These are phyloP conservation scores for Wickerhamiella cacticola DNA, from an alignment of 805 yeast genomes.

Conservation along the genomic window DNA sequence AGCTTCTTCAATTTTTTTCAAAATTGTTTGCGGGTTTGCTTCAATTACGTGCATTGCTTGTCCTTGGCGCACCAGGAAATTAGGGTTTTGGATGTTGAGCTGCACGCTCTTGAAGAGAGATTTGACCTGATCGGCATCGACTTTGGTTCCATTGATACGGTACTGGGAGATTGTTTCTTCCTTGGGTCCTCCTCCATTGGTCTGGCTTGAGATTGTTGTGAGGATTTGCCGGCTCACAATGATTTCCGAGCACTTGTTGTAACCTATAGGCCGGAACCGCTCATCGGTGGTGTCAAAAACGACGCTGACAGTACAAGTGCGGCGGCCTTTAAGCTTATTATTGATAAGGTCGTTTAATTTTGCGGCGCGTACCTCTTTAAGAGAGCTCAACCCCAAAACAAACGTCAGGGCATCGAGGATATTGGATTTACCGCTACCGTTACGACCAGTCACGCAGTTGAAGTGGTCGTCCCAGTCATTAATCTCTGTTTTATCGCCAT, in stretches of 20 bases:
- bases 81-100: constrained; percentile 90
- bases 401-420: constrained; percentile 95
- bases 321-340: constrained; percentile 94
- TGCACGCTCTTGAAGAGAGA: constrained; percentile 90
- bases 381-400: constrained; percentile 90
- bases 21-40: constrained; percentile 85
- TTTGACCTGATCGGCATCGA: constrained; percentile 85
- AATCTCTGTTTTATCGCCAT: constrained; percentile 91
- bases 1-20: constrained; percentile 91
- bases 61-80: constrained; percentile 97
- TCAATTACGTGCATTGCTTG: constrained; percentile 92
- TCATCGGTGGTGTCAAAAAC: constrained; percentile 82
- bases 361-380: constrained; percentile 90
- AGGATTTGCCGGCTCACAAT: constrained; percentile 79
- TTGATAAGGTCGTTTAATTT: constrained; percentile 88
- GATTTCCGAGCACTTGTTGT: constrained; percentile 47
- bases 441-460: constrained; percentile 94
- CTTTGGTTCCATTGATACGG: constrained; percentile 88
- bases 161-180: constrained; percentile 68
- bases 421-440: constrained; percentile 96
- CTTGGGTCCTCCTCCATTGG: background rate
- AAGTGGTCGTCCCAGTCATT: constrained; percentile 93
- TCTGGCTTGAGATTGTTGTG: background rate
- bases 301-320: constrained; percentile 91
- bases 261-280: constrained; percentile 76